Evolutionary conservation across 2,329 filamentous ascomycete genomes (phyloP), one percentile per base, ranked within the genome.

Genomic region (Ambrosiella xylebori): DNA sequence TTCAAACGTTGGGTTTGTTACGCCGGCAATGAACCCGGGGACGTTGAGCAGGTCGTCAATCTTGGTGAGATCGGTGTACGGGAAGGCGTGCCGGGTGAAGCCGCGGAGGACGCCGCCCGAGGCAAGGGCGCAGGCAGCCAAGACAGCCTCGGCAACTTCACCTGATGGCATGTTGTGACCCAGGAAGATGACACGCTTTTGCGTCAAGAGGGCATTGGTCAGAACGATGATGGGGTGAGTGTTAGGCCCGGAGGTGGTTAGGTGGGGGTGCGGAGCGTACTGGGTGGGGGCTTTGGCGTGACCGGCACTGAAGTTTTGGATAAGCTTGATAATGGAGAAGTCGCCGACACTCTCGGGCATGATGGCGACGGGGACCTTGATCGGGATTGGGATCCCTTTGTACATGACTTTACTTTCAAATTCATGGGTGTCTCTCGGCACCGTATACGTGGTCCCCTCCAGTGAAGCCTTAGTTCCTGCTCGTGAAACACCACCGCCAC

Each of bases 61-160:
- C 71, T 98, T 98, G 63, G 89, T 96, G 49, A 98, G 76, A 71
- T 98, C 93, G 0, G 93, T 98, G 67, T 98, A 98, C 1, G 93
- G 93, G 67, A 98, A 98, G 0, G 93, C 93, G 71, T 97, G 88
- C 15, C 93, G 81, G 7, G 91, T 95, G 70, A 98, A 98, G 36
- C 93, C 93, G 59, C 90, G 80, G 40, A 98, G 74, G n/a, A 95
- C 75, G 5, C 93, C 91, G 17, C 93, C 93, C 11, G 90, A 96
- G 12, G 86, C 91, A 52, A 98, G 77, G 9, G 93, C 88, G 69
- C 93, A 98, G 1, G 93, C 90, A n/a, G 89, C 93, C 7, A 98
- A 78, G 2, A 98, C 93, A n/a, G 93, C 91, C 72, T 98, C 91
- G 1, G 93, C 93, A 35, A 98, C 93, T 67, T 96, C 90, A 19